Percentiles rank a stretch among this genome's conserved stretches.
phyloP scores from a whole-genome alignment of 345 rosid genomes.

The Syzygium aqueum region DNA sequence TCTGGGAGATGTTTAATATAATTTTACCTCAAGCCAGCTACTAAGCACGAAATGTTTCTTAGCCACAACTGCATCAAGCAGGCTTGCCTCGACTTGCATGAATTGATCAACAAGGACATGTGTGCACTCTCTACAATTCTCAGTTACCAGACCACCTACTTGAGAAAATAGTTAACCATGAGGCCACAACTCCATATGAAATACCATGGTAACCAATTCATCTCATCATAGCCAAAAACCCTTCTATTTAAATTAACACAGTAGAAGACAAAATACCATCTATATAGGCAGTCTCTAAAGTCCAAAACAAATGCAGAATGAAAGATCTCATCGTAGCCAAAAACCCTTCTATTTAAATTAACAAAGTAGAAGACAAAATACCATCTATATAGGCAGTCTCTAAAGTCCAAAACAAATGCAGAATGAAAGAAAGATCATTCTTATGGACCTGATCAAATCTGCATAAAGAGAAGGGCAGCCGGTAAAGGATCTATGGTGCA shows the following conservation, averaged over 20 bases:
- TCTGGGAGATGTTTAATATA: not conserved
- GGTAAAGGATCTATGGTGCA: not conserved
- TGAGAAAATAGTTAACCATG: not conserved
- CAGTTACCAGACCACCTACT: constrained; percentile 51
- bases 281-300: not conserved
- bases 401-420: not conserved
- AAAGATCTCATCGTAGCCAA: no score
- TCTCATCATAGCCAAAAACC: not conserved
- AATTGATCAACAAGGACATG: constrained; percentile 55
- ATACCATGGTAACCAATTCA: not conserved
- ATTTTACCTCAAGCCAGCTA: constrained; percentile 67
- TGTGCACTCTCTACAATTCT: constrained; percentile 50
- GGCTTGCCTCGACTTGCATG: constrained; percentile 35
- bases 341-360: not conserved
- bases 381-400: not conserved
- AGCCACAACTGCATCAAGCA: constrained; percentile 54
- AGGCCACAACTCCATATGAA: not conserved
- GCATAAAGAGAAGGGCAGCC: not conserved
- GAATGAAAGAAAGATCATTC: not conserved
- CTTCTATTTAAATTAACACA: not conserved
- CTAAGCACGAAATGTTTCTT: constrained; percentile 42
- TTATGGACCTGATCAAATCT: not conserved
- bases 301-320: not conserved
- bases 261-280: not conserved
- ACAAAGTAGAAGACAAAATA: not conserved